These are phyloP conservation scores for Botrytis hyacinthi DNA, from an alignment of 2,329 filamentous ascomycete genomes.

Conservation along the genomic window DNA sequence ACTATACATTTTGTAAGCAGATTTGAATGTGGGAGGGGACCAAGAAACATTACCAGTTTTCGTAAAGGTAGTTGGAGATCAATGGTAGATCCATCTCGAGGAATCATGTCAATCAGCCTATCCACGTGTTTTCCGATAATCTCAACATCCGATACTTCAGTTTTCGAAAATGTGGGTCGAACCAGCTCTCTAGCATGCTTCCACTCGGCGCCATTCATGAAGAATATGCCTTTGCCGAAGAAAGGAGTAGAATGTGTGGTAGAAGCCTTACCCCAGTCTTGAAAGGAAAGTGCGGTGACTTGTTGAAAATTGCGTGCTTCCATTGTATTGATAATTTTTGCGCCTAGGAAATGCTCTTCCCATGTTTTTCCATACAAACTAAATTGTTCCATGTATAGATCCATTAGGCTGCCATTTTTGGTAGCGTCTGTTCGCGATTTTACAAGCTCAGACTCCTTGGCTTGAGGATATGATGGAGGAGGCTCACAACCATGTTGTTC, in stretches of 20 bases:
- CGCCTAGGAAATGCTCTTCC: not conserved
- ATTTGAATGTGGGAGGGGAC: not conserved
- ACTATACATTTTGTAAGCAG: not conserved
- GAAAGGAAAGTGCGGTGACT: slow-evolving; percentile 6
- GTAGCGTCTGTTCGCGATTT: slow-evolving; percentile 7
- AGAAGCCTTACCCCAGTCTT: slow-evolving; percentile 7
- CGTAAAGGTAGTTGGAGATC: slow-evolving; percentile 16
- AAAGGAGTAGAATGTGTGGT: slow-evolving; percentile 11
- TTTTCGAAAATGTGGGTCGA: slow-evolving; percentile 6
- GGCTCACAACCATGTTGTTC: not conserved
- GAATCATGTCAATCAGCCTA: slow-evolving; percentile 5
- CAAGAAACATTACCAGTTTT: not conserved
- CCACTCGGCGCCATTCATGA: slow-evolving; percentile 14
- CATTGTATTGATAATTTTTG: slow-evolving; percentile 14
- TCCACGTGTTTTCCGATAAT: slow-evolving; percentile 1
- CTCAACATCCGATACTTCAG: slow-evolving; percentile 19
- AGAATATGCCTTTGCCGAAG: slow-evolving; percentile 8
- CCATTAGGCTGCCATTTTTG: slow-evolving; percentile 7
- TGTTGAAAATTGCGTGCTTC: slow-evolving; percentile 11
- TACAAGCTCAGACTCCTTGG: not conserved
- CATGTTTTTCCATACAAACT: slow-evolving; percentile 9
- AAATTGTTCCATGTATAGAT: slow-evolving; percentile 10
- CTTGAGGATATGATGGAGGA: not conserved
- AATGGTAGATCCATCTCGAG: slow-evolving; percentile 15
- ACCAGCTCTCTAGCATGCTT: slow-evolving; percentile 14